phyloP scores from a whole-genome alignment of 2,329 filamentous ascomycete species.

The Phaeophleospora eucalypticola region DNA sequence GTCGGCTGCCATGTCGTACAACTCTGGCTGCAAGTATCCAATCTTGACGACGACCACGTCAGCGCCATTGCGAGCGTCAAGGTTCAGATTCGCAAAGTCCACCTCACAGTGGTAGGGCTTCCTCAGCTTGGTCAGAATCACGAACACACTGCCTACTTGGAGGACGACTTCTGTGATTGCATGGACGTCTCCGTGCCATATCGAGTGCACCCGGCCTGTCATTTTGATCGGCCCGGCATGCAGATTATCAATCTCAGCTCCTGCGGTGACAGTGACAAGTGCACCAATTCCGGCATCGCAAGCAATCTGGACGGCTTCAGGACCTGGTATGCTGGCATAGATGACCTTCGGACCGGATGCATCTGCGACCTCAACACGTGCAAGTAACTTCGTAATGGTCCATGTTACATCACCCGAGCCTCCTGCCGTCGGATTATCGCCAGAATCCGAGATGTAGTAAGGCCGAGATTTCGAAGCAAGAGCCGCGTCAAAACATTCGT shows the following conservation, averaged over 20 bases:
- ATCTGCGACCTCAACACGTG: conserved; percentile 5
- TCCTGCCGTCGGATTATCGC: conserved; percentile 22
- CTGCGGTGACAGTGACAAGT: conserved; percentile 16
- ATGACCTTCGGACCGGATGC: conserved; percentile 9
- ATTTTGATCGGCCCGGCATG: conserved; percentile 18
- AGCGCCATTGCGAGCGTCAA: conserved; percentile 11
- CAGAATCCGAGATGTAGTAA: conserved; percentile 23
- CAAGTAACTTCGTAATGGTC: conserved; percentile 13
- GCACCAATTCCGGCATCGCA: conserved; percentile 15
- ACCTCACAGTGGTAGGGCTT: conserved; percentile 22
- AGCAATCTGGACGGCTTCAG: conserved; percentile 10
- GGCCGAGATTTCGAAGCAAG: conserved; percentile 8
- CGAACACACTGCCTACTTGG: conserved; percentile 15
- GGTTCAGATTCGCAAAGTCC: conserved; percentile 16
- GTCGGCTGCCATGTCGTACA: conserved; percentile 20
- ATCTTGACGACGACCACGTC: conserved; percentile 23
- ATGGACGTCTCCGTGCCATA: conserved; percentile 15
- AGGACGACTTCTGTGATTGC: conserved; percentile 18
- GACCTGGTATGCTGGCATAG: conserved; percentile 21
- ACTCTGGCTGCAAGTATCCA: conserved; percentile 20
- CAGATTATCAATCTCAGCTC: conserved; percentile 17
- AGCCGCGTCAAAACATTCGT: conserved; percentile 16
- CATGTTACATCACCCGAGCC: conserved; percentile 22
- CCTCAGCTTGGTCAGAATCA: conserved; percentile 20
- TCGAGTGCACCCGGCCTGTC: conserved; percentile 15